phyloP scores from a whole-genome alignment of 371 early-diverging fungal genomes.

The Mortierella sp. region DNA sequence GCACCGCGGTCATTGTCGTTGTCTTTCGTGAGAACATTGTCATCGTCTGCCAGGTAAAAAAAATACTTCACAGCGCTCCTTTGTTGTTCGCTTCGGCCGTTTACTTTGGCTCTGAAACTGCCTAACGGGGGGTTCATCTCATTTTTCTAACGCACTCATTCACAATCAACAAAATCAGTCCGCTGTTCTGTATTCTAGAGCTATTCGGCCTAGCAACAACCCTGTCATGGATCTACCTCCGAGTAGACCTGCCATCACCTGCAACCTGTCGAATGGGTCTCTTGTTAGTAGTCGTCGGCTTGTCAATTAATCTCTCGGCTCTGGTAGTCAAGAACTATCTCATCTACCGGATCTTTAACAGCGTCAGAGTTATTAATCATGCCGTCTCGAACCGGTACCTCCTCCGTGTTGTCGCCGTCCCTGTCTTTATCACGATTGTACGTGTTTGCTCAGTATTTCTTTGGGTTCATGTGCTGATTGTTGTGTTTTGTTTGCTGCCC shows the following conservation, averaged over 20 bases:
- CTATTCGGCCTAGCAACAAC: constrained; percentile 62
- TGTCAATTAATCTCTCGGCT: constrained; percentile 34
- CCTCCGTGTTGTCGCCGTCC: constrained; percentile 33
- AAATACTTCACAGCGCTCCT: background rate
- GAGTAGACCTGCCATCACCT: constrained; percentile 47
- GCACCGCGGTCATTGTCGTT: constrained; percentile 55
- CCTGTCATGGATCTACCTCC: constrained; percentile 59
- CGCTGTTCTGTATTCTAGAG: constrained; percentile 68
- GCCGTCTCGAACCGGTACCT: constrained; percentile 44
- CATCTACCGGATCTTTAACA: constrained; percentile 72
- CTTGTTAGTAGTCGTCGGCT: constrained; percentile 11
- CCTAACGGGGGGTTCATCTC: too few relatives aligned
- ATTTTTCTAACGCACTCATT: background rate
- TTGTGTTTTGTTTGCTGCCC: too few relatives aligned
- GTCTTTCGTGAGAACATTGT: constrained; percentile 62
- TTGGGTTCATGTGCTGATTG: too few relatives aligned
- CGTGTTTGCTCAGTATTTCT: background rate
- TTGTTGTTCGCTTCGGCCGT: too few relatives aligned
- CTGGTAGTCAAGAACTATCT: constrained; percentile 71
- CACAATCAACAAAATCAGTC: constrained; percentile 56
- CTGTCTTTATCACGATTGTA: constrained; percentile 33
- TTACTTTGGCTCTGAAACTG: too few relatives aligned
- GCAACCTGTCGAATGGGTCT: constrained; percentile 56
- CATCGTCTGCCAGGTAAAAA: constrained; percentile 66
- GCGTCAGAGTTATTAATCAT: constrained; percentile 45